Percentiles rank a stretch among this genome's conserved stretches.
Evolutionary conservation across 371 early-diverging fungal genomes (phyloP).

Genomic region (Mortierella sp.): DNA sequence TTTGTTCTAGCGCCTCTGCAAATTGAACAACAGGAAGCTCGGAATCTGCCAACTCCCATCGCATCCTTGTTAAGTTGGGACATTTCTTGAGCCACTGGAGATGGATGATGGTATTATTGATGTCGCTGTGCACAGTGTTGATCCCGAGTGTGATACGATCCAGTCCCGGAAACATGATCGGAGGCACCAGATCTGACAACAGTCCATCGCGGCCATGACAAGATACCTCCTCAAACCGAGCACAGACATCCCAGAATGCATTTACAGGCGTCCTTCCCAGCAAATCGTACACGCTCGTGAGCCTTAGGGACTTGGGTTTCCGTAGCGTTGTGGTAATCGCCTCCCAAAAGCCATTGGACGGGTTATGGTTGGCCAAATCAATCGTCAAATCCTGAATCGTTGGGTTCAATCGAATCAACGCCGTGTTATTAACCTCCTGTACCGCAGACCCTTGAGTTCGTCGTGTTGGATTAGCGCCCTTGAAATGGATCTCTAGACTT

Average conservation of each 20-base stretch:
- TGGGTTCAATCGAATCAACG: not conserved
- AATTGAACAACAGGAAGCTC: not conserved
- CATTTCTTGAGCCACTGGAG: constrained; percentile 3
- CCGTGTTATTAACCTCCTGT: not conserved
- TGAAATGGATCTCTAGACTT: not conserved
- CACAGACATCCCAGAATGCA: not conserved
- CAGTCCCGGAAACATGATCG: not conserved
- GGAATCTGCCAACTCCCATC: not conserved
- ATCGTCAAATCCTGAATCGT: not conserved
- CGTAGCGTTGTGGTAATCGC: not conserved
- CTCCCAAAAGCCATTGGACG: not conserved
- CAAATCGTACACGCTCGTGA: not conserved
- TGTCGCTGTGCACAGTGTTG: not conserved
- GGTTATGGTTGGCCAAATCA: not conserved
- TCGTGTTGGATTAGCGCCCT: constrained; percentile 4
- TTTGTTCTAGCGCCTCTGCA: not conserved
- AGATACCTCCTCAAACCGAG: not conserved
- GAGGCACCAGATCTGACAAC: not conserved
- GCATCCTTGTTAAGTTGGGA: not conserved
- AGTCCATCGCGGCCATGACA: constrained; percentile 5
- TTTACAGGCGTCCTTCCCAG: not conserved
- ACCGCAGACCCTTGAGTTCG: not conserved
- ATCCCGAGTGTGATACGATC: not conserved
- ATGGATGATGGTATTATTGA: not conserved
- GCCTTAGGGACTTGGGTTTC: not conserved